Conservation (phyloP, 768 basidiomycete species). For the Agaricus blazei region DNA sequence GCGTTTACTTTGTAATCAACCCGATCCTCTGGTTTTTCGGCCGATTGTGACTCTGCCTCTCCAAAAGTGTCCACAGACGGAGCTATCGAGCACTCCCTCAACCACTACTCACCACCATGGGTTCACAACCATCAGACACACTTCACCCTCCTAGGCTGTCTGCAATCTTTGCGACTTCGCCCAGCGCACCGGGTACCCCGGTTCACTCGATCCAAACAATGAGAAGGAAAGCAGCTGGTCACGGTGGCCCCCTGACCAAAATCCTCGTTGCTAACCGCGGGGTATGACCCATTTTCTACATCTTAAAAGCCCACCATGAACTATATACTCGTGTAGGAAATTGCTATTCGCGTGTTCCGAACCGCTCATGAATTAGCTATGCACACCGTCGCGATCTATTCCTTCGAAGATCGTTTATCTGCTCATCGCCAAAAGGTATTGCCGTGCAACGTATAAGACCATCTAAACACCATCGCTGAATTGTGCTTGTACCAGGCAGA, state of each 20-base stretch:
- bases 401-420: slow-evolving; percentile 91
- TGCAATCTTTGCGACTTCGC: slow-evolving; percentile 65
- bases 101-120: slow-evolving; percentile 31
- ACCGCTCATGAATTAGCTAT: slow-evolving; percentile 98
- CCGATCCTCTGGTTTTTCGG: neutral
- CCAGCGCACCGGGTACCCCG: slow-evolving; percentile 78
- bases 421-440: slow-evolving; percentile 95
- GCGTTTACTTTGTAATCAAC: neutral
- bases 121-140: slow-evolving; percentile 27
- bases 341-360: slow-evolving; percentile 97
- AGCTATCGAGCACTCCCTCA: slow-evolving; percentile 4
- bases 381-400: slow-evolving; percentile 99
- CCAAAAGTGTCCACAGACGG: slow-evolving; percentile 2
- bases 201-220: slow-evolving; percentile 90
- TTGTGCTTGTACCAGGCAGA: slow-evolving; percentile 60
- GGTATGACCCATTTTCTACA: slow-evolving; percentile 38
- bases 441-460: slow-evolving; percentile 8
- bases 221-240: slow-evolving; percentile 88
- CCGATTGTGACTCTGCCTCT: slow-evolving; percentile 1
- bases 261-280: slow-evolving; percentile 91
- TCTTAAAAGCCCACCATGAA: slow-evolving; percentile 10
- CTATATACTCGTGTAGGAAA: slow-evolving; percentile 64
- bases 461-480: slow-evolving; percentile 23
- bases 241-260: slow-evolving; percentile 85
- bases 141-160: slow-evolving; percentile 74